A percentile compares a stretch with the other conserved stretches of the same genome.
Evolutionary conservation across 257 asterid genomes (phyloP).

Genomic region (Solanum infundibuliforme): DNA sequence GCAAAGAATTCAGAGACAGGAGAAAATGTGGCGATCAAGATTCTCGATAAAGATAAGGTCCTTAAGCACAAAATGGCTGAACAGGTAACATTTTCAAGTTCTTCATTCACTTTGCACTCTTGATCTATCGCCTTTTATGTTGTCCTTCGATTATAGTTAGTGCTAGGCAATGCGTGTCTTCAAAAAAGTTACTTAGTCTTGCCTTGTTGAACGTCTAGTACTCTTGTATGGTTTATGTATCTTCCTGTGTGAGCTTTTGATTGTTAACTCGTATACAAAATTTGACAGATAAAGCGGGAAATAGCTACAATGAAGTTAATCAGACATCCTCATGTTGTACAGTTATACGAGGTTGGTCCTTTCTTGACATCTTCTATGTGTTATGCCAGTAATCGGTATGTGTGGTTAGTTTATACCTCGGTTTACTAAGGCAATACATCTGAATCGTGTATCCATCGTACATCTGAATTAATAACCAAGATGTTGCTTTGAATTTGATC

Average conservation of each 20-base stretch:
- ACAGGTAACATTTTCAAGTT: slow-evolving; percentile 38
- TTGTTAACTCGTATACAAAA: neutral
- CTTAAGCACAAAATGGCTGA: slow-evolving; percentile 93
- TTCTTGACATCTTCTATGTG: neutral
- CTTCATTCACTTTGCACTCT: neutral
- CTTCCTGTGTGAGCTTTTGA: neutral
- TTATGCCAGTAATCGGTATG: neutral
- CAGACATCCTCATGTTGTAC: slow-evolving; percentile 78
- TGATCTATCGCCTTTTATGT: neutral
- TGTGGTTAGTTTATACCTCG: neutral
- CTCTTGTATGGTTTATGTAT: neutral
- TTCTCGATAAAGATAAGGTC: slow-evolving; percentile 84
- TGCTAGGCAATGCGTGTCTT: neutral
- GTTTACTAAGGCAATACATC: neutral
- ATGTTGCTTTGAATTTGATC: neutral
- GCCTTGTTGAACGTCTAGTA: neutral
- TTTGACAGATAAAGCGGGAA: slow-evolving; percentile 73
- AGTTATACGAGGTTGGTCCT: slow-evolving; percentile 52
- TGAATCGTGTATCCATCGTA: neutral
- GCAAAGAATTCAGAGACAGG: slow-evolving; percentile 73
- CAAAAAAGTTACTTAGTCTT: neutral
- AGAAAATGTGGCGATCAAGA: slow-evolving; percentile 70
- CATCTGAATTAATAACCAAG: neutral
- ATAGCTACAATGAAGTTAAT: slow-evolving; percentile 81
- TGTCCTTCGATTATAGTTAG: neutral